These are phyloP conservation scores for Purshia tridentata DNA, from an alignment of 306 rosid species.

Conservation along the genomic window DNA sequence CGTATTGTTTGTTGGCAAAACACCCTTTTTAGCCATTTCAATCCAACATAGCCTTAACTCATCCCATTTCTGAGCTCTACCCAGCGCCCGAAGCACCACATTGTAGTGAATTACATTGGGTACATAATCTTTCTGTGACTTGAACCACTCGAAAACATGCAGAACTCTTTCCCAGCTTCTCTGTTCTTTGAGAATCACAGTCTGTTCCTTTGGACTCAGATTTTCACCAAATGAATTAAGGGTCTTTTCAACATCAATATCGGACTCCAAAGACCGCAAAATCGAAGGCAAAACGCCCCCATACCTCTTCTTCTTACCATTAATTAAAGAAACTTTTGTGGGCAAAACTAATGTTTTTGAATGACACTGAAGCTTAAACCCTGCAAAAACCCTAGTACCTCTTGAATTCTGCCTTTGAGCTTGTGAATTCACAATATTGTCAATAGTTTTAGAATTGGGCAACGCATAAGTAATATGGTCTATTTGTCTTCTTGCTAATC, in stretches of 20 bases:
- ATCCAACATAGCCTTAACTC: slow-evolving; percentile 71
- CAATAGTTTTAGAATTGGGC: slow-evolving; percentile 3
- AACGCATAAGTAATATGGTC: slow-evolving; percentile 14
- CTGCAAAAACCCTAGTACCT: slow-evolving; percentile 31
- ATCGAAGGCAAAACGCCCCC: slow-evolving; percentile 55
- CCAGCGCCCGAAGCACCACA: slow-evolving; percentile 69
- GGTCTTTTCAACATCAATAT: slow-evolving; percentile 39
- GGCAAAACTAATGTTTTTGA: slow-evolving; percentile 42
- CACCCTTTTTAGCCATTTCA: slow-evolving; percentile 68
- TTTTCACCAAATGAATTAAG: slow-evolving; percentile 44
- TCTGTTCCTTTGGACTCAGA: slow-evolving; percentile 61
- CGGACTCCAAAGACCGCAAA: slow-evolving; percentile 41
- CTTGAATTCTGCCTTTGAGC: slow-evolving; percentile 18
- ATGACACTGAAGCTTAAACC: slow-evolving; percentile 46
- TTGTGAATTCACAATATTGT: slow-evolving; percentile 14
- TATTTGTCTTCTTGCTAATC: slow-evolving; percentile 12
- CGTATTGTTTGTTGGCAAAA: slow-evolving; percentile 64
- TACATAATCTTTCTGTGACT: slow-evolving; percentile 49
- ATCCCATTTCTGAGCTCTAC: slow-evolving; percentile 84
- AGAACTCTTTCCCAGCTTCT: slow-evolving; percentile 57
- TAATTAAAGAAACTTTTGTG: slow-evolving; percentile 26
- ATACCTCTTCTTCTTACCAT: slow-evolving; percentile 37
- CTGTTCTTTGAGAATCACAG: slow-evolving; percentile 66
- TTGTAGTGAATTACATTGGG: slow-evolving; percentile 88
- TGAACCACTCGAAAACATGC: slow-evolving; percentile 71